phyloP scores from a whole-genome alignment of 805 yeast species.

The Pichia rugopelliculosa region DNA sequence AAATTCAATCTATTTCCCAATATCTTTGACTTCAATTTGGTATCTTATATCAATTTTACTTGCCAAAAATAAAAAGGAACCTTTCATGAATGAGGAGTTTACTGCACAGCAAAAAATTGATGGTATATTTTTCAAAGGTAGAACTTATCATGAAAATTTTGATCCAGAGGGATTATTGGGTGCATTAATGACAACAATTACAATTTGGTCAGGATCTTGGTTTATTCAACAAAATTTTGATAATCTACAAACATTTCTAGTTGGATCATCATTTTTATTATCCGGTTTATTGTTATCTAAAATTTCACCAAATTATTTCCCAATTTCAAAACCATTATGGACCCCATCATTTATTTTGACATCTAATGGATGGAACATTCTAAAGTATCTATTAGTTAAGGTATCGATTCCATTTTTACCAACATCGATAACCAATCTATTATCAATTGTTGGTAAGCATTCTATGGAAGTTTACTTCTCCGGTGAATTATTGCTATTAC shows the following conservation, averaged over 20 bases:
- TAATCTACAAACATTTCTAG: slow-evolving; percentile 16
- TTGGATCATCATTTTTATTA: slow-evolving; percentile 13
- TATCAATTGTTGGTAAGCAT: slow-evolving; percentile 23
- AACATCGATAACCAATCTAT: slow-evolving; percentile 4
- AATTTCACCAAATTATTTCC: slow-evolving; percentile 24
- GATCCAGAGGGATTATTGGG: slow-evolving; percentile 35
- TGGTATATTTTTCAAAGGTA: slow-evolving; percentile 15
- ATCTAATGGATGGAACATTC: slow-evolving; percentile 8
- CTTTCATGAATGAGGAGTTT: slow-evolving; percentile 19
- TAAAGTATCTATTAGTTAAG: slow-evolving; percentile 6
- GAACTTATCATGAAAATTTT: slow-evolving; percentile 20
- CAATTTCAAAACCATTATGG: slow-evolving; percentile 32
- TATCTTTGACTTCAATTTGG: slow-evolving; percentile 22
- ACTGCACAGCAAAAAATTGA: slow-evolving; percentile 30
- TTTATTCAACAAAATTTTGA: slow-evolving; percentile 17
- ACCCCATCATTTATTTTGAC: slow-evolving; percentile 27
- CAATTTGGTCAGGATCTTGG: slow-evolving; percentile 32
- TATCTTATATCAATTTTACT: slow-evolving; percentile 17
- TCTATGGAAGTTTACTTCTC: slow-evolving; percentile 27
- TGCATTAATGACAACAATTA: slow-evolving; percentile 27
- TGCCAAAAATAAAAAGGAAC: slow-evolving; percentile 19
- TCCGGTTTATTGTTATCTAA: slow-evolving; percentile 19
- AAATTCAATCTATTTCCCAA: slow-evolving; percentile 4
- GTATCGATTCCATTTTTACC: slow-evolving; percentile 23
- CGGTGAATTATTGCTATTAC: slow-evolving; percentile 12